Base-by-base conservation (phyloP, 2,329 filamentous ascomycete genomes). In the Westerdykella aurantiaca region DNA sequence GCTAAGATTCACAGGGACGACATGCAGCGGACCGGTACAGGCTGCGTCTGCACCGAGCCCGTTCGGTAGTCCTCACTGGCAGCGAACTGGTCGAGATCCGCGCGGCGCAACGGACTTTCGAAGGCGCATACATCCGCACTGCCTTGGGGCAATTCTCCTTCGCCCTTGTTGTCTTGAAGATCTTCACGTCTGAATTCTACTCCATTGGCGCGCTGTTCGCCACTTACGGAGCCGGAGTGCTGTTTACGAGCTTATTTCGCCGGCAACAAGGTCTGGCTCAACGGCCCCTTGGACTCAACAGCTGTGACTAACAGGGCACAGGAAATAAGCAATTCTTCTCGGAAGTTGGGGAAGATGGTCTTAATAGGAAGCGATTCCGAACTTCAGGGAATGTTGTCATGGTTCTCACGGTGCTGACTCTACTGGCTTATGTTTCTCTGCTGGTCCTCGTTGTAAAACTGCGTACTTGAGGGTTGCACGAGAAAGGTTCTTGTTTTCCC, bases 141-240 rank as follows among this genome's bases (percentile, higher is more conserved):
- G 90, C 91, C 2, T 80, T 98, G 16, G 88, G 87, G 3, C 90
- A 97, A 62, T 97, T 97, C 73, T 91, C 86, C 44, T 97, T 98
- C 68, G 84, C 91, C 16, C 82, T 98, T 39, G 83, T 98, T 50
- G 87, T 98, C 41, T 81, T 95, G 55, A 95, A 94, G 72, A 94
- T 98, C 68, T 97, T 98, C 72, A 96, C 89, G 7, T 80, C 83
- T 41, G 93, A 97, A 64, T 97, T 98, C 74, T 97, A 97, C 70
- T 82, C 85, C 55, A 95, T 96, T 50, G 93, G 93, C n/a, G 93
- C 93, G 6, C 76, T 98, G 25, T 96, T 96, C 64, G 90, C 93
- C 35, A 83, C 88, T 39, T 97, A 97, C 62, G 93, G 91, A 11
- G 82, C 84, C 3, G 87, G 88, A 6, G 80, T 98, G 38, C 74